phyloP scores from a whole-genome alignment of 768 basidiomycete genomes.

The Pleurotus citrinopileatus region DNA sequence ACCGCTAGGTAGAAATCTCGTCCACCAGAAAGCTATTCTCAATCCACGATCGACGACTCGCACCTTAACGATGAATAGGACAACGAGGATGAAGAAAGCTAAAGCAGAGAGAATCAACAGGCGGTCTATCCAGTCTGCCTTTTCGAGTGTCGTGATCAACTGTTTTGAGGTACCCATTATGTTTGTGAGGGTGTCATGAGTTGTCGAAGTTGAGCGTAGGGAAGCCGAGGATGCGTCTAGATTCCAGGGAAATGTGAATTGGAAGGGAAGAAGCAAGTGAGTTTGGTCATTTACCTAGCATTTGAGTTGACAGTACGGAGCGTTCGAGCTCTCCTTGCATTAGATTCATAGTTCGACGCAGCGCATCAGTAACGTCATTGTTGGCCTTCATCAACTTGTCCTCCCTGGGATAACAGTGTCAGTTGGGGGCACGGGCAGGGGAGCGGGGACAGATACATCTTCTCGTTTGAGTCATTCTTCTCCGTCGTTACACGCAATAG shows the following conservation, averaged over 20 bases:
- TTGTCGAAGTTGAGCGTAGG: constrained; percentile 67
- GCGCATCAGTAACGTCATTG: constrained; percentile 82
- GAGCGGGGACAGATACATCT: constrained; percentile 30
- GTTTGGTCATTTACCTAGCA: constrained; percentile 66
- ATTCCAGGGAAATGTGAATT: background rate
- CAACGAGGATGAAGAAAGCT: constrained; percentile 78
- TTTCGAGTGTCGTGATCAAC: constrained; percentile 84
- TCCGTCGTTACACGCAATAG: constrained; percentile 50
- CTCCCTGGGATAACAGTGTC: constrained; percentile 42
- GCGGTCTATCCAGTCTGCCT: constrained; percentile 90
- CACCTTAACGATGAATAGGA: constrained; percentile 86
- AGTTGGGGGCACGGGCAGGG: constrained; percentile 42
- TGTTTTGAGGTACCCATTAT: constrained; percentile 79
- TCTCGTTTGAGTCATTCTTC: constrained; percentile 50
- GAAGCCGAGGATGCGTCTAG: constrained; percentile 78
- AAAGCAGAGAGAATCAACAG: constrained; percentile 80
- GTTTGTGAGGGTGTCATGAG: constrained; percentile 72
- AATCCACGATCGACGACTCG: constrained; percentile 79
- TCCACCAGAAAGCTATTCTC: constrained; percentile 87
- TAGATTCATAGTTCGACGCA: constrained; percentile 77
- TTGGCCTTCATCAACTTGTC: constrained; percentile 89
- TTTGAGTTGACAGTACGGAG: constrained; percentile 81
- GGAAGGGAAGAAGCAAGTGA: background rate
- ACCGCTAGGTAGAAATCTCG: constrained; percentile 56
- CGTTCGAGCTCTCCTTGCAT: constrained; percentile 94